Base-by-base conservation (phyloP, 73 alveolate species). In the Paramecium tetraurelia region DNA sequence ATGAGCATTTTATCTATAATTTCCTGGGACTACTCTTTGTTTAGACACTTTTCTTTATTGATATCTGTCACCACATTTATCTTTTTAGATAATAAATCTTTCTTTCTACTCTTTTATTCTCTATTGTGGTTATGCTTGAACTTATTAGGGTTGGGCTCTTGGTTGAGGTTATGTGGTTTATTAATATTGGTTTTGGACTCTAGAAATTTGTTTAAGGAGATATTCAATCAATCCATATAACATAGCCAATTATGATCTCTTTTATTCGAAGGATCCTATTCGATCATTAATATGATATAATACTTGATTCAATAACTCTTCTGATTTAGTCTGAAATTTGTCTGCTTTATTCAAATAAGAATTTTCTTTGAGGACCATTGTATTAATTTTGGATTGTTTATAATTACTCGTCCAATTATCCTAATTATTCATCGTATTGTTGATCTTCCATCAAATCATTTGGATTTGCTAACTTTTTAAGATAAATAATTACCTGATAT, bases 191-290 rank as follows among this genome's bases (percentile, higher is more conserved):
- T 38, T 43, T 72, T 40, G 7, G 3, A 72, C 59, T 72, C 86
- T 72, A 36, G 59, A 31, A 35, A 72, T 72, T 36, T 33, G 31
- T 72, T 33, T 36, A 16, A 72, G 7, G 36, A 72, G 38, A 72
- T 72, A 72, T 35, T 72, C 86, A 72, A 72, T 72, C 59, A 72
- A 72, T 72, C 86, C 86, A 16, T 40, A 36, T 38, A 72, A 72
- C 86, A 72, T 72, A 12, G 86, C 86, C 46, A 72, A 72, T 36
- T 72, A 38, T 29, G 86, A 33, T 72, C 59, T 72, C 35, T 40
- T 72, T 72, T 72, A 72, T 72, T 72, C 86, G 10, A 43, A 43
- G n/a, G 86, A 35, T 72, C 57, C 59, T 36, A 35, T 29, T 33
- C 16, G 11, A 7, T n/a, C 31, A 53, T 35, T 40, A 16, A 72